Percentiles rank a stretch among this genome's conserved stretches.
Evolutionary conservation across 2,329 filamentous ascomycete genomes (phyloP).

Genomic region (Hymenoscyphus infarciens): DNA sequence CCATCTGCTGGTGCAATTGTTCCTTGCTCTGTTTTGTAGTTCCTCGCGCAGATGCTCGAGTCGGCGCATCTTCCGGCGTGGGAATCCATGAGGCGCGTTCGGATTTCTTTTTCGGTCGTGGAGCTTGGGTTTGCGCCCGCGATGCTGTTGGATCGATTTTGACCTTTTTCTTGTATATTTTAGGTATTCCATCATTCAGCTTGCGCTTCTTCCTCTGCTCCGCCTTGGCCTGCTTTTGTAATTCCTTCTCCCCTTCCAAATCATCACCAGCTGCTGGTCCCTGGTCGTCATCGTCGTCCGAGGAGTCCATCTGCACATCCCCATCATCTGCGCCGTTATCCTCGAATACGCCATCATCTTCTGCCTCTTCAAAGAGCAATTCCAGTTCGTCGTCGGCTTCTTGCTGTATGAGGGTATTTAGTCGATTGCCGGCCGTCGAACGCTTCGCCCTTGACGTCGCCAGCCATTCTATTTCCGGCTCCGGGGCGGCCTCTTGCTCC

Average conservation of each 20-base stretch:
- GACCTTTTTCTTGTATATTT: conserved; percentile 70
- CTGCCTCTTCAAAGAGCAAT: conserved; percentile 71
- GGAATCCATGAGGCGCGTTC: conserved; percentile 69
- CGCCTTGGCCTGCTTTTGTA: conserved; percentile 72
- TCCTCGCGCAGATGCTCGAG: conserved; percentile 57
- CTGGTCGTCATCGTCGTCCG: conserved; percentile 78
- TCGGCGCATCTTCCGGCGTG: conserved; percentile 57
- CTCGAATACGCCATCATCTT: conserved; percentile 65
- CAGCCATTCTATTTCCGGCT: conserved; percentile 58
- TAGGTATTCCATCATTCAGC: conserved; percentile 68
- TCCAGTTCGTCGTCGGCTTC: conserved; percentile 63
- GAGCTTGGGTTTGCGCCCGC: conserved; percentile 33
- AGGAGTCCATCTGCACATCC: conserved; percentile 83
- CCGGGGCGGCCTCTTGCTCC: conserved; percentile 23
- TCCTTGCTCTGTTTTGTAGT: conserved; percentile 60
- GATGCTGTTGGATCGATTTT: conserved; percentile 57
- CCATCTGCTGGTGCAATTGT: conserved; percentile 63
- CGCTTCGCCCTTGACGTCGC: conserved; percentile 71
- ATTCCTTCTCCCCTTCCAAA: conserved; percentile 80
- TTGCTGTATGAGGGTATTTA: conserved; percentile 72
- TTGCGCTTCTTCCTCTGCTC: conserved; percentile 77
- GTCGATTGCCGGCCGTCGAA: conserved; percentile 78
- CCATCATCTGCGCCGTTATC: conserved; percentile 63
- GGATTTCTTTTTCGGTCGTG: conserved; percentile 62
- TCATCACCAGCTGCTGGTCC: conserved; percentile 59